Percentiles rank a stretch among this genome's conserved stretches.
These are phyloP conservation scores for Monoraphidium neglectum DNA, from an alignment of 139 green algal species.

Conservation along the genomic window DNA sequence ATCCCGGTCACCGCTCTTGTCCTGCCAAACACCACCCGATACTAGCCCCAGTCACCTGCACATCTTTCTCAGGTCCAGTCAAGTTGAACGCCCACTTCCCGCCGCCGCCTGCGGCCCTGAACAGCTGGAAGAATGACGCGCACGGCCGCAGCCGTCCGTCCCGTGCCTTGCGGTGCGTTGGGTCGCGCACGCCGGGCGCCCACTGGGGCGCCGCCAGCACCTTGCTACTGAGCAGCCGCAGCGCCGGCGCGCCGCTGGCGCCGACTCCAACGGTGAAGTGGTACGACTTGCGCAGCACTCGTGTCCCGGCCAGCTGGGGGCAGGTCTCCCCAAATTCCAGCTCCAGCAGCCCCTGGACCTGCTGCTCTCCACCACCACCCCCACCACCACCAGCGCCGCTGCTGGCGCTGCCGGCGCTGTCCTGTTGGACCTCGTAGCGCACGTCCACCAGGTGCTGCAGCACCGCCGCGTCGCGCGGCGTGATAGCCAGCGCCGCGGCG, in stretches of 20 bases:
- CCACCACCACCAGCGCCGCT: background rate
- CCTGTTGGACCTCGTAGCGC: conserved; percentile 11
- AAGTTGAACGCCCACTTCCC: conserved; percentile 34
- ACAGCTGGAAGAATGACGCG: conserved; percentile 29
- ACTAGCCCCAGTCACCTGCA: conserved; percentile 11
- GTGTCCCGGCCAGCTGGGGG: background rate
- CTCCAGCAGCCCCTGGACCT: conserved; percentile 21
- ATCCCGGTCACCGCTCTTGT: too few species aligned
- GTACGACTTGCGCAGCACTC: conserved; percentile 24
- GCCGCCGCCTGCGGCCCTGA: conserved; percentile 5
- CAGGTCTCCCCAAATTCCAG: conserved; percentile 23
- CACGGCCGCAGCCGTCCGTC: conserved; percentile 10
- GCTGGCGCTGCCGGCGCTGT: background rate
- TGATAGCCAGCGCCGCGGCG: conserved; percentile 24
- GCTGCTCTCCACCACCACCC: conserved; percentile 1
- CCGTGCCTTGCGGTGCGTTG: conserved; percentile 4
- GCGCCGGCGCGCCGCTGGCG: background rate
- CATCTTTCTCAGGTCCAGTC: conserved; percentile 14
- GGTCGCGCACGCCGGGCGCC: conserved; percentile 5
- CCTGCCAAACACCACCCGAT: too few species aligned
- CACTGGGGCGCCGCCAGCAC: conserved; percentile 7
- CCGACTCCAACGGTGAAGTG: background rate
- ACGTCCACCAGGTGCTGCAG: conserved; percentile 27
- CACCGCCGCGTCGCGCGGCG: conserved; percentile 20
- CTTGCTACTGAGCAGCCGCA: conserved; percentile 8